Conservation (phyloP, 2,329 filamentous ascomycete genomes). For the Colletotrichum spaethianum region DNA sequence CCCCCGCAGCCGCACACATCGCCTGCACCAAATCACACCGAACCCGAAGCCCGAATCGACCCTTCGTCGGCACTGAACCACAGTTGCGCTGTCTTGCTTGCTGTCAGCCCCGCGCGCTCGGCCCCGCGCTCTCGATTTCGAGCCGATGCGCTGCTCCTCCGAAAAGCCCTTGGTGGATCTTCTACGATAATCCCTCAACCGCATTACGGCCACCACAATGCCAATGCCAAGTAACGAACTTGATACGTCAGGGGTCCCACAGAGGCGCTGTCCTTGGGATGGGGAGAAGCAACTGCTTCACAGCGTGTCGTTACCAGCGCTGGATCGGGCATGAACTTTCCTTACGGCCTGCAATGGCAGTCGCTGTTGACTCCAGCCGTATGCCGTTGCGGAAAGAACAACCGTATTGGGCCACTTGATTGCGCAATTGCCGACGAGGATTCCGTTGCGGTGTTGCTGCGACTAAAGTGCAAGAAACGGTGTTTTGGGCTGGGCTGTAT, state of each 20-base stretch:
- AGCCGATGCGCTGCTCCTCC: conserved; percentile 23
- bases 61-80: background rate
- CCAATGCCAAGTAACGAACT: background rate
- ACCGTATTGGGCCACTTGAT: background rate
- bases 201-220: background rate
- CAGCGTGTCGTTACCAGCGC: background rate
- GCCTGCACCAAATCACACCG: background rate
- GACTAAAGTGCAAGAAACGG: background rate
- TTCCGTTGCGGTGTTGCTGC: background rate
- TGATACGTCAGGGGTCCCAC: background rate
- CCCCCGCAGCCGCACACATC: background rate
- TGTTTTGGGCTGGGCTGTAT: background rate
- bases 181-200: conserved; percentile 23
- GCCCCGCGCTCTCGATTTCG: conserved; percentile 9
- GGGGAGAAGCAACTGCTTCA: conserved; percentile 47
- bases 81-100: conserved; percentile 11
- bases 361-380: background rate
- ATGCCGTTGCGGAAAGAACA: background rate
- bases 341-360: background rate
- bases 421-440: background rate
- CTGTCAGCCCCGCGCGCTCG: conserved; percentile 2
- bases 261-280: conserved; percentile 46
- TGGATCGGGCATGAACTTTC: background rate
- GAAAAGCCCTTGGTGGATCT: conserved; percentile 24
- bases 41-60: conserved; percentile 11